A percentile compares a stretch with the other conserved stretches of the same genome.
phyloP scores from a whole-genome alignment of 768 basidiomycete genomes.

The Lactifluus subvellereus region DNA sequence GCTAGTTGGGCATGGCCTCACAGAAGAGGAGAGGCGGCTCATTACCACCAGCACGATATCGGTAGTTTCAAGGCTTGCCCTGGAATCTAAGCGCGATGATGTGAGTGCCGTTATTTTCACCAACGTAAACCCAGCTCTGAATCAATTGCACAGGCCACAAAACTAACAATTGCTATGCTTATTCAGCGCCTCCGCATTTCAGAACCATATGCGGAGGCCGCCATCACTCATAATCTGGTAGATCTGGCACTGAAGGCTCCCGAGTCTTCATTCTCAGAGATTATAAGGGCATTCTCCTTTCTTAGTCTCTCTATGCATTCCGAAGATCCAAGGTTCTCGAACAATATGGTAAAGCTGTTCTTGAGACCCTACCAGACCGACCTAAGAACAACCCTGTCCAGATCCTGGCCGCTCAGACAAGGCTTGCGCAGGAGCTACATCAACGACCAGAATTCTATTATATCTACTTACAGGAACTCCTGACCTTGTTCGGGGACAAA shows the following conservation, averaged over 20 bases:
- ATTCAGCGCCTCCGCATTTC: constrained; percentile 80
- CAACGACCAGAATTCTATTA: constrained; percentile 73
- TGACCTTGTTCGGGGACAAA: constrained; percentile 85
- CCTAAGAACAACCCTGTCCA: constrained; percentile 28
- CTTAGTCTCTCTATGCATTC: constrained; percentile 85
- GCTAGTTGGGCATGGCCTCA: constrained; percentile 55
- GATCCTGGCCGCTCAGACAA: constrained; percentile 88
- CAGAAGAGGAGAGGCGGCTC: constrained; percentile 79
- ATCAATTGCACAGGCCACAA: constrained; percentile 54
- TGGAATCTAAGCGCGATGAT: constrained; percentile 85
- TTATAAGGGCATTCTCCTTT: constrained; percentile 75
- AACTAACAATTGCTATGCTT: constrained; percentile 87
- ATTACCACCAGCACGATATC: constrained; percentile 89
- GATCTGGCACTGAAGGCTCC: constrained; percentile 81
- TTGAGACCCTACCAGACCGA: background rate
- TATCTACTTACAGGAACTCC: constrained; percentile 74
- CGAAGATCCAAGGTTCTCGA: constrained; percentile 83
- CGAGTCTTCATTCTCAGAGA: constrained; percentile 71
- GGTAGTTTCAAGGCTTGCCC: constrained; percentile 78
- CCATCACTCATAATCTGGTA: constrained; percentile 87
- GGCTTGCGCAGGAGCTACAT: constrained; percentile 73
- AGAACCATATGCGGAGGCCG: constrained; percentile 84
- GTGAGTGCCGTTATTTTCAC: constrained; percentile 33
- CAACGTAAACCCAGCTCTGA: background rate
- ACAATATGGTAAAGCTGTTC: constrained; percentile 63